These are phyloP conservation scores for Exsudoporus floridanus DNA, from an alignment of 1,284 basidiomycete genomes.

Conservation along the genomic window DNA sequence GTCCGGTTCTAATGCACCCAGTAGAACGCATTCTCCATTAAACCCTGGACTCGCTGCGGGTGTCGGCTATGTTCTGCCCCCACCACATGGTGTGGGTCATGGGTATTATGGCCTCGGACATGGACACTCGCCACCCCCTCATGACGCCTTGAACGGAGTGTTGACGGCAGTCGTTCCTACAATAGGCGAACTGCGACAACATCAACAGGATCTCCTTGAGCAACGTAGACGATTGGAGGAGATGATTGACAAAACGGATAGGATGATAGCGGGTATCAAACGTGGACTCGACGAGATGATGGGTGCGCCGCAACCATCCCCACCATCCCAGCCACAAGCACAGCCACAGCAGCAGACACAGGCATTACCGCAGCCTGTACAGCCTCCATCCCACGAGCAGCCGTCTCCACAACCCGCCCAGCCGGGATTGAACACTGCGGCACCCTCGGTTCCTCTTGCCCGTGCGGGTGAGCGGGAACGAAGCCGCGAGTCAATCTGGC, in stretches of 20 bases:
- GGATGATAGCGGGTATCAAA: slow-evolving; percentile 67
- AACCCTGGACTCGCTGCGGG: slow-evolving; percentile 40
- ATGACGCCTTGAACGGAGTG: slow-evolving; percentile 37
- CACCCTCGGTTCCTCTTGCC: slow-evolving; percentile 21
- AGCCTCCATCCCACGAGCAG: slow-evolving; percentile 31
- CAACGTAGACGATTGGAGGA: slow-evolving; percentile 64
- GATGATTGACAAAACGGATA: slow-evolving; percentile 69
- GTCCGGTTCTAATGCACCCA: slow-evolving; percentile 59
- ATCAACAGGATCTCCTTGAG: slow-evolving; percentile 62
- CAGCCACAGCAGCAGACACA: slow-evolving; percentile 26
- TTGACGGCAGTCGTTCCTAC: slow-evolving; percentile 47
- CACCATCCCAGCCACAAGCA: slow-evolving; percentile 20
- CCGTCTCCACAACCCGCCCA: slow-evolving; percentile 25
- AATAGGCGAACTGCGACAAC: slow-evolving; percentile 61
- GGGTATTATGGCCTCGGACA: slow-evolving; percentile 36
- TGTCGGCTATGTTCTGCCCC: slow-evolving; percentile 39
- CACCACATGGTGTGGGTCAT: slow-evolving; percentile 39
- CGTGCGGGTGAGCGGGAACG: slow-evolving; percentile 32
- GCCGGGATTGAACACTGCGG: slow-evolving; percentile 12
- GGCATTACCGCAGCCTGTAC: slow-evolving; percentile 21
- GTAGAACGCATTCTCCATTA: slow-evolving; percentile 67
- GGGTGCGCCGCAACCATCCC: slow-evolving; percentile 20
- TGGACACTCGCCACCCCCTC: slow-evolving; percentile 35
- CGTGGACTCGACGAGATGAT: slow-evolving; percentile 70
- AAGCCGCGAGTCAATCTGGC: slow-evolving; percentile 31